phyloP scores from a whole-genome alignment of 2,329 filamentous ascomycete species.

The Ceratocystiopsis sp. region DNA sequence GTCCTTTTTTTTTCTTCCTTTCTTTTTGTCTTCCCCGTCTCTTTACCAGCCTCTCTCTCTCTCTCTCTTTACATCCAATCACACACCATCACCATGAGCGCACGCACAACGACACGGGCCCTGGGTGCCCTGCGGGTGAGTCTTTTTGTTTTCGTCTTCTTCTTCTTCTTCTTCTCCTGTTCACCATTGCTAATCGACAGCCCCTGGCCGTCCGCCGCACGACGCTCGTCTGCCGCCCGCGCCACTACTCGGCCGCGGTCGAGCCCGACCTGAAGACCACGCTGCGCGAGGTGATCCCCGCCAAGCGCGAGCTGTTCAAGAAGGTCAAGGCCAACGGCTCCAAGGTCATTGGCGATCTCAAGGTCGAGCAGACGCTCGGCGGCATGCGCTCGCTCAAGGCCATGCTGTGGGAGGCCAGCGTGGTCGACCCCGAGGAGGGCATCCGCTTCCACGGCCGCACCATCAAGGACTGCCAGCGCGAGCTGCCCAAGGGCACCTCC shows the following conservation, averaged over 20 bases:
- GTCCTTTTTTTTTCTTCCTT: not conserved
- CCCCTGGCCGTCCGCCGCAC: constrained; percentile 3
- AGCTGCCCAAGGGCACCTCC: constrained; percentile 79
- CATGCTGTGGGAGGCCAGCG: constrained; percentile 98
- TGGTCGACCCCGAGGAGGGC: constrained; percentile 89
- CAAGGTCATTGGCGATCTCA: constrained; percentile 80
- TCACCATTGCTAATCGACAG: not conserved
- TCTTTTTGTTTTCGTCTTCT: not conserved
- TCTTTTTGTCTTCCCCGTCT: not conserved
- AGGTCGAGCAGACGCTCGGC: constrained; percentile 83
- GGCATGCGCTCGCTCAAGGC: constrained; percentile 96
- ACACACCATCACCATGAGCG: constrained; percentile 5
- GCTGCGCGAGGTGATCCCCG: constrained; percentile 69
- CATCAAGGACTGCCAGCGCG: constrained; percentile 93
- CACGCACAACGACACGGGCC: constrained; percentile 7
- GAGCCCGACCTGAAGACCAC: constrained; percentile 85
- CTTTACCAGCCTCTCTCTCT: not conserved
- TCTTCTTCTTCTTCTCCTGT: too few species aligned
- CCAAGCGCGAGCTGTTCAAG: constrained; percentile 83
- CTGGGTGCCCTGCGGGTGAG: constrained; percentile 9
- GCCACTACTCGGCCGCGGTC: constrained; percentile 54
- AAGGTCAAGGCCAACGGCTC: constrained; percentile 75
- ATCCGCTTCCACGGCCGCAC: constrained; percentile 96
- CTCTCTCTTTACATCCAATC: not conserved
- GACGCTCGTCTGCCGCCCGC: constrained; percentile 16